phyloP scores from a whole-genome alignment of 2,329 filamentous ascomycete species.

The Hymenoscyphus scutula region DNA sequence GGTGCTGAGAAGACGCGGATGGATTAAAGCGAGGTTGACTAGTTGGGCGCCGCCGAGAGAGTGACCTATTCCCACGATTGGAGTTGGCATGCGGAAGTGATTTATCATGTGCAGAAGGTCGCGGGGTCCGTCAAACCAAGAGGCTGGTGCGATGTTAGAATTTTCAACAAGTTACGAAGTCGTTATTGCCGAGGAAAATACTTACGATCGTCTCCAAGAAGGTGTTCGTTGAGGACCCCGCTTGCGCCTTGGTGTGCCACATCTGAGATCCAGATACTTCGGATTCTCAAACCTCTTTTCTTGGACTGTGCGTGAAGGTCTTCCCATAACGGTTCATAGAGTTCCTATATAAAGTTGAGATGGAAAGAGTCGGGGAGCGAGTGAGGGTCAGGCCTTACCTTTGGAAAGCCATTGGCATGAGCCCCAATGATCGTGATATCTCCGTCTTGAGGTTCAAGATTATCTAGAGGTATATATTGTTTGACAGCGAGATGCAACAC shows the following conservation, averaged over 20 bases:
- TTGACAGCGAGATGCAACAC: conserved; percentile 73
- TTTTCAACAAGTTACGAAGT: not conserved
- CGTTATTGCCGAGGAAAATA: too few species aligned
- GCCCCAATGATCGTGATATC: conserved; percentile 83
- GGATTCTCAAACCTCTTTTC: conserved; percentile 63
- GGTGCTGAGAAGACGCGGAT: conserved; percentile 75
- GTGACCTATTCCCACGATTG: conserved; percentile 81
- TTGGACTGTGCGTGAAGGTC: conserved; percentile 64
- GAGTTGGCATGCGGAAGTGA: conserved; percentile 77
- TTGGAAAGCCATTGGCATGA: conserved; percentile 91
- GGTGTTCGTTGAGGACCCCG: conserved; percentile 70
- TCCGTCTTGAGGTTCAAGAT: conserved; percentile 63
- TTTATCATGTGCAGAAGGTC: conserved; percentile 87
- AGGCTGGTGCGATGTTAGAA: conserved; percentile 50
- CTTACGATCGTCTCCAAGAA: conserved; percentile 81
- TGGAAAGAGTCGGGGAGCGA: not conserved
- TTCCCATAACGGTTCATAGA: conserved; percentile 91
- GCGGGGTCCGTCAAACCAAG: conserved; percentile 81
- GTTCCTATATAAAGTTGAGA: conserved; percentile 54
- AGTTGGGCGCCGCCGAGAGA: conserved; percentile 81
- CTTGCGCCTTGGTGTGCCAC: conserved; percentile 82
- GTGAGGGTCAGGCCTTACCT: conserved; percentile 52
- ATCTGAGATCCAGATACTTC: conserved; percentile 87
- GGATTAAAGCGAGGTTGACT: conserved; percentile 67
- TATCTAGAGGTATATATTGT: conserved; percentile 79